A percentile compares a stretch with the other conserved stretches of the same genome.
Conservation (phyloP, 176 grass and related monocot species). For the Eragrostis curvula region DNA sequence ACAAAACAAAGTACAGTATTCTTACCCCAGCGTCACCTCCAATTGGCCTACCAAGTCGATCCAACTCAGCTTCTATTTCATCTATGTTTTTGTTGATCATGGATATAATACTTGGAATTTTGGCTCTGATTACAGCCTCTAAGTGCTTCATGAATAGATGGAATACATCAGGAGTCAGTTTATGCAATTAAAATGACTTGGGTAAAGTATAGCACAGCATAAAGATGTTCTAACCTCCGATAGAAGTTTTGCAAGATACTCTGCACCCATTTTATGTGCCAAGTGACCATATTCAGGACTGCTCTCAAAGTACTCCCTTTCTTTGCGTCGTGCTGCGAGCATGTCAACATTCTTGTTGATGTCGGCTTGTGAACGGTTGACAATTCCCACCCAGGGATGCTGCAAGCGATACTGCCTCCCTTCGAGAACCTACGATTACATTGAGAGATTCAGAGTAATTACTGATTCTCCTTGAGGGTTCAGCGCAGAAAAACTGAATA, state of each 20-base stretch:
- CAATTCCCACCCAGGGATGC: slow-evolving; percentile 97
- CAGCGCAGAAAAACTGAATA: slow-evolving; percentile 14
- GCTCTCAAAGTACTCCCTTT: slow-evolving; percentile 91
- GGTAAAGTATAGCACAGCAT: slow-evolving; percentile 7
- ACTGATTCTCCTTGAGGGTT: not conserved
- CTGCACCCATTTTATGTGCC: slow-evolving; percentile 99
- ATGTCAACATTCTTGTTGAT: slow-evolving; percentile 99
- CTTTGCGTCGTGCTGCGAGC: slow-evolving; percentile 88
- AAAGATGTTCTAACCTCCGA: slow-evolving; percentile 64
- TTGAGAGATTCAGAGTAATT: slow-evolving; percentile 17
- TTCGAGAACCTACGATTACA: slow-evolving; percentile 82
- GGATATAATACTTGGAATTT: slow-evolving; percentile 95
- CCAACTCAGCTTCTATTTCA: slow-evolving; percentile 98
- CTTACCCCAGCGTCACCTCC: slow-evolving; percentile 94
- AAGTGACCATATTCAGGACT: slow-evolving; percentile 97
- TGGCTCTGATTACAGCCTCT: slow-evolving; percentile 87
- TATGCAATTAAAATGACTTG: slow-evolving; percentile 2
- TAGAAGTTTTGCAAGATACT: slow-evolving; percentile 98
- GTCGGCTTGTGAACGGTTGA: slow-evolving; percentile 99
- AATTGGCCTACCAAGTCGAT: slow-evolving; percentile 92
- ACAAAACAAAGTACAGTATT: slow-evolving; percentile 21
- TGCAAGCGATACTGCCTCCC: slow-evolving; percentile 96
- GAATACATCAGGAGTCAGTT: slow-evolving; percentile 29
- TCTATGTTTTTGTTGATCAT: slow-evolving; percentile 99
- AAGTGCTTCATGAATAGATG: slow-evolving; percentile 73